These are phyloP conservation scores for Tetracentron sinense DNA, from an alignment of 164 flowering plant genomes.

Conservation along the genomic window DNA sequence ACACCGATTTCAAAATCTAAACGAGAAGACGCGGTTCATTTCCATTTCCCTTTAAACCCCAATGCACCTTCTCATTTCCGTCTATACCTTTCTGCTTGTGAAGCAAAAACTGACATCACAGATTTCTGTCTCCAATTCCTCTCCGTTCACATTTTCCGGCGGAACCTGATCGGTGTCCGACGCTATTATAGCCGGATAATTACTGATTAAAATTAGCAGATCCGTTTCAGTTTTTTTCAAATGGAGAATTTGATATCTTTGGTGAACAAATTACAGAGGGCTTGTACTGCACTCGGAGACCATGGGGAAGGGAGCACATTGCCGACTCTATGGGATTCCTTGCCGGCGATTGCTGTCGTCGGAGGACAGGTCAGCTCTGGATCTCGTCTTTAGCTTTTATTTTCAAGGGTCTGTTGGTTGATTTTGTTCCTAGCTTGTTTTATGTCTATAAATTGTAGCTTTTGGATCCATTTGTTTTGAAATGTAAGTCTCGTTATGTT, in stretches of 20 bases:
- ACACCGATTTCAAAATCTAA: no score
- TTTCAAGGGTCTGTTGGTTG: not conserved
- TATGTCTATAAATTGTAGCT: not conserved
- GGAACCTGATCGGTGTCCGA: not conserved
- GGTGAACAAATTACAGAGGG: slow-evolving; percentile 85
- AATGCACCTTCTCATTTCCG: no score
- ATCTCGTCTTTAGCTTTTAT: not conserved
- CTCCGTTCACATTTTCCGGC: not conserved
- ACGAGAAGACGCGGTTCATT: no score
- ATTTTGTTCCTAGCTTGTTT: not conserved
- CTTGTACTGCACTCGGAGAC: slow-evolving; percentile 92
- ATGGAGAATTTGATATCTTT: slow-evolving; percentile 80
- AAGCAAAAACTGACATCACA: not conserved
- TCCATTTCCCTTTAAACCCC: no score
- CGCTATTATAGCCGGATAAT: not conserved
- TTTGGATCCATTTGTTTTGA: not conserved
- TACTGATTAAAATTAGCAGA: no score
- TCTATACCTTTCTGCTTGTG: not conserved
- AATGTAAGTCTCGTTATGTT: not conserved
- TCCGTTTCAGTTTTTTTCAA: not conserved
- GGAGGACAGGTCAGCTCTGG: slow-evolving; percentile 81
- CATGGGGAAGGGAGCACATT: slow-evolving; percentile 75
- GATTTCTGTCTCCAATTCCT: not conserved
- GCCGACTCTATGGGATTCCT: slow-evolving; percentile 94
- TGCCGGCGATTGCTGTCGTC: slow-evolving; percentile 92